These are phyloP conservation scores for Urtica urens DNA, from an alignment of 306 rosid genomes.

Conservation along the genomic window DNA sequence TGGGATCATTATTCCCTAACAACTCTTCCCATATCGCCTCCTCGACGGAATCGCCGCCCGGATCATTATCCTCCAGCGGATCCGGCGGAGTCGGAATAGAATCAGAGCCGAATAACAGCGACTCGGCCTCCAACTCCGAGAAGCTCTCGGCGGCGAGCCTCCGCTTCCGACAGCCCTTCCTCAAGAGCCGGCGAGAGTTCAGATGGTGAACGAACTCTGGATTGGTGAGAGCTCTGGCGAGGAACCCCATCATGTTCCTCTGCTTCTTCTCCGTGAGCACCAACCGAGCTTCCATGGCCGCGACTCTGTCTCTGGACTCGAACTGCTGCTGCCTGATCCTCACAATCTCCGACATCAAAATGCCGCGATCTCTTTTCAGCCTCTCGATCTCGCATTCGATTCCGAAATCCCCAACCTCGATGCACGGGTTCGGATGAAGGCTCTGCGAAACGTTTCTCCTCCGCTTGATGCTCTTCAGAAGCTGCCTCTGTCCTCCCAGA, in stretches of 20 bases:
- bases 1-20: conserved; percentile 41
- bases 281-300: conserved; percentile 50
- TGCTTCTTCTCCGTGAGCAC: conserved; percentile 62
- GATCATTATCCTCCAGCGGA: conserved; percentile 12
- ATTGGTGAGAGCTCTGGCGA: conserved; percentile 53
- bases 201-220: conserved; percentile 41
- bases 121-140: conserved; percentile 50
- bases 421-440: conserved; percentile 28
- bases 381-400: conserved; percentile 58
- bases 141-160: conserved; percentile 43
- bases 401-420: conserved; percentile 72
- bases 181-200: conserved; percentile 22
- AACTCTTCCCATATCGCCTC: conserved; percentile 53
- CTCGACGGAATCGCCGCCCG: conserved; percentile 15
- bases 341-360: conserved; percentile 58
- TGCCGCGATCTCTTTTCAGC: conserved; percentile 47
- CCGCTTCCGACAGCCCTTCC: conserved; percentile 46
- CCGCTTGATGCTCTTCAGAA: conserved; percentile 73
- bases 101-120: conserved; percentile 33
- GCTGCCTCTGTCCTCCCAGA: conserved; percentile 64
- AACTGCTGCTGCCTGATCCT: conserved; percentile 65
- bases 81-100: conserved; percentile 19
- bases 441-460: conserved; percentile 54
- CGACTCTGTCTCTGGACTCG: conserved; percentile 38
- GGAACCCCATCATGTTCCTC: conserved; percentile 51